Percentiles rank a stretch among this genome's conserved stretches.
Evolutionary conservation across 495 filamentous ascomycete genomes (phyloP).

Genomic region (Elasticomyces elasticus): DNA sequence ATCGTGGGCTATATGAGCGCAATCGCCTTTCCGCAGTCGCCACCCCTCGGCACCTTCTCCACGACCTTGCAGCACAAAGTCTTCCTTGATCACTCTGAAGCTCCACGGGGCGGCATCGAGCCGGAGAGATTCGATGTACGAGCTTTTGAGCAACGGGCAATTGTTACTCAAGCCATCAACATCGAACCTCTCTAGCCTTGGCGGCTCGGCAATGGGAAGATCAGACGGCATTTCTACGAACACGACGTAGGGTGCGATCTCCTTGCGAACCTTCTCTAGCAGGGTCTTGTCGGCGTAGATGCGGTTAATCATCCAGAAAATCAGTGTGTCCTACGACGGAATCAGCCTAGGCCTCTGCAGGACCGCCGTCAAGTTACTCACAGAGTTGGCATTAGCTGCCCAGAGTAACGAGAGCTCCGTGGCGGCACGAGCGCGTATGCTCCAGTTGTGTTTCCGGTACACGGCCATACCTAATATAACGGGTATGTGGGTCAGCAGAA

Average conservation of each 20-base stretch:
- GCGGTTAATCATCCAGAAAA: conserved; percentile 49
- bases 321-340: conserved; percentile 40
- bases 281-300: conserved; percentile 39
- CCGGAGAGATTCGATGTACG: conserved; percentile 46
- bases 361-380: too few species aligned
- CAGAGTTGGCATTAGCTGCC: conserved; percentile 43
- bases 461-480: too few species aligned
- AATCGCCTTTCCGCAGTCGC: conserved; percentile 40
- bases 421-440: conserved; percentile 21
- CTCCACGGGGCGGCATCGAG: conserved; percentile 42
- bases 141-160: conserved; percentile 45
- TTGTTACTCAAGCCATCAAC: conserved; percentile 35
- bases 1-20: conserved; percentile 41
- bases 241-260: conserved; percentile 41
- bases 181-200: conserved; percentile 38
- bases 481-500: too few species aligned
- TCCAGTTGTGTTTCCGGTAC: conserved; percentile 19
- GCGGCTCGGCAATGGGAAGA: conserved; percentile 46
- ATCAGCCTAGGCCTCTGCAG: too few species aligned
- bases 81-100: conserved; percentile 35
- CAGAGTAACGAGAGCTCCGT: conserved; percentile 37
- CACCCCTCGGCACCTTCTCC: conserved; percentile 36
- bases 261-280: conserved; percentile 41
- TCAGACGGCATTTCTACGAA: conserved; percentile 38
- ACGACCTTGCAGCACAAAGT: conserved; percentile 37